These are phyloP conservation scores for Kwoniella shivajii DNA, from an alignment of 1,284 basidiomycete species.

Conservation along the genomic window DNA sequence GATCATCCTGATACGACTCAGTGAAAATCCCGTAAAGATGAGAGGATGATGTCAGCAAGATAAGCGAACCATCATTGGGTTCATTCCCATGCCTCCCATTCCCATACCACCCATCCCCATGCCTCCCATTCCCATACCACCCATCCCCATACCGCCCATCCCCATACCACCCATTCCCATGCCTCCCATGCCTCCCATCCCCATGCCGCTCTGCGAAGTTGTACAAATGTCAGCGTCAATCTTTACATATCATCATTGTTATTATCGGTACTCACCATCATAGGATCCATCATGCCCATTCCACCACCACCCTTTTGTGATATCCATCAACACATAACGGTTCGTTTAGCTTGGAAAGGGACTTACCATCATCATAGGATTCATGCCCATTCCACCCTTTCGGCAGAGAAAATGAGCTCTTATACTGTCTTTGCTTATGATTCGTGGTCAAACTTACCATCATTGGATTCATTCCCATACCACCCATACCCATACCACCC, in stretches of 20 bases:
- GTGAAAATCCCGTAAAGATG: background rate
- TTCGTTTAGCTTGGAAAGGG: background rate
- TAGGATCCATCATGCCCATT: constrained; percentile 24
- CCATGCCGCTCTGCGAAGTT: background rate
- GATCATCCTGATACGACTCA: too few species aligned
- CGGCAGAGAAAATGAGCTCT: background rate
- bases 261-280: too few species aligned
- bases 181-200: constrained; percentile 13
- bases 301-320: constrained; percentile 22
- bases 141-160: constrained; percentile 16
- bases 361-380: constrained; percentile 19
- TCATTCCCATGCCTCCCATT: constrained; percentile 20
- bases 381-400: constrained; percentile 14
- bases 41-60: background rate
- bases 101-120: constrained; percentile 29
- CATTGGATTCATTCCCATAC: constrained; percentile 9
- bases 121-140: constrained; percentile 17
- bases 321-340: background rate
- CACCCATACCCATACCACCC: constrained; percentile 5
- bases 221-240: background rate
- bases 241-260: too few species aligned
- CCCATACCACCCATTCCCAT: constrained; percentile 16
- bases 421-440: background rate
- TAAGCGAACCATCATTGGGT: constrained; percentile 23
- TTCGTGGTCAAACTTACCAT: constrained; percentile 2